Base-by-base conservation (phyloP, 2,329 filamentous ascomycete genomes). In the Fulvia fulva region DNA sequence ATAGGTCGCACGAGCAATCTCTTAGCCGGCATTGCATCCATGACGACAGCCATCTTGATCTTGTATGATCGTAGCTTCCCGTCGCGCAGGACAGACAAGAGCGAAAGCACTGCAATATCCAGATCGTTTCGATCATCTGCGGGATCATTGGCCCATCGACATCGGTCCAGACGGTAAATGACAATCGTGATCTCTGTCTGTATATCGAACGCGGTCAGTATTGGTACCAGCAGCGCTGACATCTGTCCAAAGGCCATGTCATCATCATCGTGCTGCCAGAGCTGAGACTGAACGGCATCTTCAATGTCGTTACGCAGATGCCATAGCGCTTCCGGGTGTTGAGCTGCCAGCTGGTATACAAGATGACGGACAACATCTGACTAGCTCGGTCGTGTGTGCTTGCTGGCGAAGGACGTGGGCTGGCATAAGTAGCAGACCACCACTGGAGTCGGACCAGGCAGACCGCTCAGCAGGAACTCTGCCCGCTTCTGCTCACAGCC, bases 131-230 rank as follows among this genome's bases (percentile, higher is more conserved):
- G n/a, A n/a, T 32, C 22, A 16, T 25, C 25, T 21, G 26, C 19
- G 14, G 12, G 3, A 37, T 56, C 53, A 9, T 23, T 11, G 5
- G 23, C 22, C 53, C 53, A 56, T 5, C n/a, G 12, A 30, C 53
- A 51, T 22, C 30, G 25, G 53, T 51, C 53, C 6, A 56, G 44
- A 19, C 53, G 28, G 28, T 51, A 25, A n/a, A 56, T 51, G 5
- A 51, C 25, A 7, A 55, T 47, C 41, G 47, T 14, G 1, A 55
- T 32, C 28, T 55, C 53, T 1, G 14, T 28, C 21, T 49, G n/a
- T 3, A 1, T n/a, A 16, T 16, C 6, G 28, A 55, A 55, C 5
- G 19, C 53, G 19, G 37, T 16, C 16, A 55, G 21, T 30, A 55
- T 12, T 14, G 22, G 16, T 11, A 30, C 25, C 25, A 55, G 22